A percentile compares a stretch with the other conserved stretches of the same genome.
Evolutionary conservation across 1,139 yeast species (phyloP).

Genomic region (Arxiozyma heterogenica): DNA sequence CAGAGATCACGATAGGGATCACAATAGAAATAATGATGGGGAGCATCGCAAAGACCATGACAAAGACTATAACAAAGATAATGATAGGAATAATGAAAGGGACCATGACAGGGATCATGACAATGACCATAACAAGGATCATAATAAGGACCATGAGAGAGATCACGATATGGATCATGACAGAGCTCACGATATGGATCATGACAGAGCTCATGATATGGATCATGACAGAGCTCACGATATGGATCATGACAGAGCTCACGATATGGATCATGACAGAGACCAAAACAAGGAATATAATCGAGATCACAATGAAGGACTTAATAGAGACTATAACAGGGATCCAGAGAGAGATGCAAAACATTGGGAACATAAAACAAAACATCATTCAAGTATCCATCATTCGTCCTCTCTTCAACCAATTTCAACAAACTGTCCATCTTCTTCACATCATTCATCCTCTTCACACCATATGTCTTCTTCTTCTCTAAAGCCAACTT

Average conservation of each 20-base stretch:
- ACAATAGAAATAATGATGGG: background rate
- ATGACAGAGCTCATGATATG: background rate
- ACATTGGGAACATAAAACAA: background rate
- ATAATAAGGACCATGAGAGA: background rate
- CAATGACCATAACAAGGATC: background rate
- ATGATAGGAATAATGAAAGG: background rate
- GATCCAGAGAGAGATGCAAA: background rate
- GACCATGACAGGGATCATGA: background rate
- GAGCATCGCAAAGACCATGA: background rate
- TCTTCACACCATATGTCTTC: conserved; percentile 2
- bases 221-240: background rate
- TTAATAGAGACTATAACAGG: background rate
- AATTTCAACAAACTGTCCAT: background rate
- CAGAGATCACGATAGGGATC: background rate
- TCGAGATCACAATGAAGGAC: background rate
- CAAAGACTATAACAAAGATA: background rate
- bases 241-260: background rate
- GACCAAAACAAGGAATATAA: background rate
- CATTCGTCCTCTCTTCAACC: background rate
- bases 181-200: background rate
- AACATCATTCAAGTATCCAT: background rate
- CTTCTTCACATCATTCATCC: background rate
- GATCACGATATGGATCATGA: background rate
- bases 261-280: background rate
- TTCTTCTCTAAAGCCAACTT: background rate